Evolutionary conservation across 129 eudicot genomes (phyloP).

Genomic region (Daucus carota): DH1_v3.0 NC_030384.2:38377001-38377500

Average conservation of each 20-base stretch:
- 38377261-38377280: constrained; percentile 72
- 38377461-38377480: constrained; percentile 4
- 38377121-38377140: constrained; percentile 45
- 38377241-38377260: constrained; percentile 86
- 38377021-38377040: constrained; percentile 43
- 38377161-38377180: constrained; percentile 81
- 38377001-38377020: constrained; percentile 43
- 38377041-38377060: constrained; percentile 77
- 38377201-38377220: constrained; percentile 64
- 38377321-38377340: background rate
- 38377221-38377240: constrained; percentile 46
- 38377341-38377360: background rate
- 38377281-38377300: constrained; percentile 59
- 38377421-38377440: background rate
- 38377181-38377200: constrained; percentile 61
- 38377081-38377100: constrained; percentile 59
- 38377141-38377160: constrained; percentile 49
- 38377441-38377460: background rate
- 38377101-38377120: constrained; percentile 29
- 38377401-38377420: background rate
- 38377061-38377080: constrained; percentile 68
- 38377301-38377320: constrained; percentile 28
- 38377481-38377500: background rate
- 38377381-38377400: constrained; percentile 17
- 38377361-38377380: constrained; percentile 19